phyloP scores from a whole-genome alignment of 768 basidiomycete species.

The Cubamyces lactineus region DNA sequence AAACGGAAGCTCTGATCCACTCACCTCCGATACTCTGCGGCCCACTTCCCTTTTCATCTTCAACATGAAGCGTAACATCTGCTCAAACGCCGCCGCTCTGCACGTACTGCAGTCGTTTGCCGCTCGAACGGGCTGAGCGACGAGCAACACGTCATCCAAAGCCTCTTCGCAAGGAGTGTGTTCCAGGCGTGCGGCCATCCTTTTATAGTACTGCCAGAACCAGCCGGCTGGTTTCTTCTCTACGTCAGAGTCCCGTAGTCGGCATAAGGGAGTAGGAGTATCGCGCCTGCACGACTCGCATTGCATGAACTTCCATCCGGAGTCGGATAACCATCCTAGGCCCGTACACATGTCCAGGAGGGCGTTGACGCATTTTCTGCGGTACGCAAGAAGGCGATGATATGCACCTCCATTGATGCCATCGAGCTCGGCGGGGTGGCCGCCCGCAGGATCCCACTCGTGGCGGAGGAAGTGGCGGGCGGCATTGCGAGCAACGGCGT shows the following conservation, averaged over 20 bases:
- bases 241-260: background rate
- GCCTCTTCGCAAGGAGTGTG: background rate
- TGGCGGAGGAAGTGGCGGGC: slow-evolving; percentile 55
- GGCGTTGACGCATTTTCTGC: slow-evolving; percentile 38
- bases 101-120: background rate
- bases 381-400: slow-evolving; percentile 14
- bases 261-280: background rate
- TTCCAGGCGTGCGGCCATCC: background rate
- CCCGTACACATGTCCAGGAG: background rate
- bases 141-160: slow-evolving; percentile 1
- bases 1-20: background rate
- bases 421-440: slow-evolving; percentile 9
- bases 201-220: slow-evolving; percentile 5
- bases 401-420: slow-evolving; percentile 12
- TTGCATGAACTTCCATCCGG: slow-evolving; percentile 3
- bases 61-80: background rate
- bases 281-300: background rate
- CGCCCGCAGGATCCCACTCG: background rate
- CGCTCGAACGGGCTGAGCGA: background rate
- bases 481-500: slow-evolving; percentile 60
- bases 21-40: background rate
- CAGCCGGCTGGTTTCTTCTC: background rate
- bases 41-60: background rate
- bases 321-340: background rate
- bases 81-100: background rate